Conservation (phyloP, 1,284 basidiomycete species). For the Ceratobasidium papillatum region DNA sequence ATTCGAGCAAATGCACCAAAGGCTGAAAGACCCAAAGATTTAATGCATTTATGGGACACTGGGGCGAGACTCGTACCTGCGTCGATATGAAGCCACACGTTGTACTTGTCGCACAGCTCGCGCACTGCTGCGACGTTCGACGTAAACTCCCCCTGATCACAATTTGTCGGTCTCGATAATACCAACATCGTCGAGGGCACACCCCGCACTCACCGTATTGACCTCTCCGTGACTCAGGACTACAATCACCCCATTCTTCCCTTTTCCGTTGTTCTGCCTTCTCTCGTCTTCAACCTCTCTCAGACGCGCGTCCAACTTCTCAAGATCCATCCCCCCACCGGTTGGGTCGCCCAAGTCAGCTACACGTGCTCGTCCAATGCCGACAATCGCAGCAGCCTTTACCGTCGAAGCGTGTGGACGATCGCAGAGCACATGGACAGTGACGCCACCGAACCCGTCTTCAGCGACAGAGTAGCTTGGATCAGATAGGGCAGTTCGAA, state of each 20-base stretch:
- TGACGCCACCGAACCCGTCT: conserved; percentile 52
- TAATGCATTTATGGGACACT: background rate
- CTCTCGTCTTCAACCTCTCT: conserved; percentile 21
- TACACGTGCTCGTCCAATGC: conserved; percentile 56
- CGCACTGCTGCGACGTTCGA: conserved; percentile 51
- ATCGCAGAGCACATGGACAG: conserved; percentile 55
- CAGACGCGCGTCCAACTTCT: conserved; percentile 48
- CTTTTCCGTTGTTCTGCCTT: background rate
- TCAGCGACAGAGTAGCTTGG: conserved; percentile 54
- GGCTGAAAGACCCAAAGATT: conserved; percentile 48
- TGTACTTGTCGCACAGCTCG: conserved; percentile 53
- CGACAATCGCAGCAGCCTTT: conserved; percentile 58
- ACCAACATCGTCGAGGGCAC: background rate
- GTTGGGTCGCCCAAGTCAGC: conserved; percentile 50
- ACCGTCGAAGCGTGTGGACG: conserved; percentile 58
- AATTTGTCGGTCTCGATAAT: too few species aligned
- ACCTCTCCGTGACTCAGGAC: conserved; percentile 58
- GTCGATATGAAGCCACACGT: conserved; percentile 61
- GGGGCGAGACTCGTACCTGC: conserved; percentile 51
- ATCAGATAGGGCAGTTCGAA: conserved; percentile 47
- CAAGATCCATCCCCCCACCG: conserved; percentile 54
- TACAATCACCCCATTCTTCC: conserved; percentile 49
- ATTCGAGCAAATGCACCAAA: conserved; percentile 59
- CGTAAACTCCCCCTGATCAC: conserved; percentile 53
- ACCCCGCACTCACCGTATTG: conserved; percentile 54